Percentiles rank a stretch among this genome's conserved stretches.
phyloP scores from a whole-genome alignment of 2,329 filamentous ascomycete genomes.

The Neofusicoccum laricinum region DNA sequence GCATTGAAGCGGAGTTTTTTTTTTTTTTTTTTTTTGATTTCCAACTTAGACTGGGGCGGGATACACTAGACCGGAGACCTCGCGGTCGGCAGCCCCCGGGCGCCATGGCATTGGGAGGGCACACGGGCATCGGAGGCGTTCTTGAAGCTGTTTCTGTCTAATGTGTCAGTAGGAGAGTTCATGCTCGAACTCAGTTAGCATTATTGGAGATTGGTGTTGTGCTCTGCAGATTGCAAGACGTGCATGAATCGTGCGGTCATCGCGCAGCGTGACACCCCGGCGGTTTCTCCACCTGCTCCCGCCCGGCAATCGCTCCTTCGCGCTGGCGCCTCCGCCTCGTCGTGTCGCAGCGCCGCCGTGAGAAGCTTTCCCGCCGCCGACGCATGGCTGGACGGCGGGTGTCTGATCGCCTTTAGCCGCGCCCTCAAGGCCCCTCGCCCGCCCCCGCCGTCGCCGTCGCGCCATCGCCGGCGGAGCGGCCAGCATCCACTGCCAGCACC shows the following conservation, averaged over 20 bases:
- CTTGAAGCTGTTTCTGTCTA: not conserved
- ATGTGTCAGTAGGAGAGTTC: not conserved
- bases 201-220: too few species aligned
- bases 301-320: not conserved
- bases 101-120: not conserved
- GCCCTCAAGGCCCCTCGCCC: not conserved
- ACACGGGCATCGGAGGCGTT: constrained; percentile 1
- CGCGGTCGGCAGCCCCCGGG: not conserved
- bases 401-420: constrained; percentile 9
- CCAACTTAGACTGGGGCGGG: not conserved
- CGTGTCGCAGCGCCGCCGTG: not conserved
- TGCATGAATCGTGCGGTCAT: constrained; percentile 4
- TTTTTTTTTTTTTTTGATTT: not conserved
- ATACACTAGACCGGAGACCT: constrained; percentile 9
- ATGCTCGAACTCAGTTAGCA: too few species aligned
- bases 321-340: not conserved
- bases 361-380: not conserved
- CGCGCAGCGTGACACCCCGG: not conserved
- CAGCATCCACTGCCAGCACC: not conserved
- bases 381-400: not conserved
- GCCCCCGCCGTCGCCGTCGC: not conserved
- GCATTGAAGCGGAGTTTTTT: constrained; percentile 1
- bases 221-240: not conserved
- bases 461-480: not conserved
- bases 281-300: not conserved